Percentiles rank a stretch among this genome's conserved stretches.
Evolutionary conservation across 1,284 basidiomycete species (phyloP).

Genomic region (Chalciporus sp.): DNA sequence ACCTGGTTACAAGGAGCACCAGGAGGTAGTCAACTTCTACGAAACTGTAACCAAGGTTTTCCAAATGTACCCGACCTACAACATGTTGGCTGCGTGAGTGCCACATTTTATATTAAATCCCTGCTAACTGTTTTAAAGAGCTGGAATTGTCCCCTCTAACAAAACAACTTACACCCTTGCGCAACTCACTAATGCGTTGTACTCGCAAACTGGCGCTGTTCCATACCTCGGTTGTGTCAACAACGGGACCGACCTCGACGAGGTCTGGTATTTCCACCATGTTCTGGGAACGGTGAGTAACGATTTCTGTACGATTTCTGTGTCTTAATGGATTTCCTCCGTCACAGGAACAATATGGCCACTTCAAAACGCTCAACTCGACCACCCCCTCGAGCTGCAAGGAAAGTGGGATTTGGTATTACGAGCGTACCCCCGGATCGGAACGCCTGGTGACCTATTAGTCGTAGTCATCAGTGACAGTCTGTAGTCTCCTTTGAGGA

Average conservation of each 20-base stretch:
- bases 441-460: slow-evolving; percentile 41
- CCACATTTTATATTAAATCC: neutral
- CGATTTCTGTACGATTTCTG: neutral
- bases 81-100: slow-evolving; percentile 63
- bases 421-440: slow-evolving; percentile 53
- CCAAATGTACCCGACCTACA: slow-evolving; percentile 62
- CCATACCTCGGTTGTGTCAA: slow-evolving; percentile 63
- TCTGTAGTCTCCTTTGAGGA: neutral
- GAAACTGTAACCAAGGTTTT: slow-evolving; percentile 64
- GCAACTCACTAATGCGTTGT: slow-evolving; percentile 57
- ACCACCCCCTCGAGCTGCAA: slow-evolving; percentile 58
- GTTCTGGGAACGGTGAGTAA: slow-evolving; percentile 58
- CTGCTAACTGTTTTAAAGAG: slow-evolving; percentile 33
- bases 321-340: neutral
- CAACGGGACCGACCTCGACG: slow-evolving; percentile 58
- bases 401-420: slow-evolving; percentile 53
- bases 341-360: slow-evolving; percentile 64
- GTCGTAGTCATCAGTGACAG: slow-evolving; percentile 30
- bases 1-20: slow-evolving; percentile 56
- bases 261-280: slow-evolving; percentile 71
- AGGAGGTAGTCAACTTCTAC: slow-evolving; percentile 75
- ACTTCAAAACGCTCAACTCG: slow-evolving; percentile 60
- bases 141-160: slow-evolving; percentile 72
- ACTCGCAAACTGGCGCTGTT: slow-evolving; percentile 56
- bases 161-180: slow-evolving; percentile 61